Percentiles rank a stretch among this genome's conserved stretches.
Evolutionary conservation across 116 monocot species (phyloP).

Genomic region (Phalaenopsis hybrid): DNA sequence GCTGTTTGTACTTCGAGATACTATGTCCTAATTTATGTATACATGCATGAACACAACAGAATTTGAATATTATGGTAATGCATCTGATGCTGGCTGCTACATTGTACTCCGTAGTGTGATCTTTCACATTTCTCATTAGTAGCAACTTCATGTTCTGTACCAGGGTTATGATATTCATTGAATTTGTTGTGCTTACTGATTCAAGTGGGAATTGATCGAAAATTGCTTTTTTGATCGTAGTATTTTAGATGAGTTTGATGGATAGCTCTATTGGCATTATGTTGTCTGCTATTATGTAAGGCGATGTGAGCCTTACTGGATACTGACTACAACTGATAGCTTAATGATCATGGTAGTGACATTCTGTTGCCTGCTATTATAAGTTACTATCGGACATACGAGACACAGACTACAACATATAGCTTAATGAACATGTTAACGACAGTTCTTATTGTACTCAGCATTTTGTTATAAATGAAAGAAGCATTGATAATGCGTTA

Average conservation of each 20-base stretch:
- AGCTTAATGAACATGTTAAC: not conserved
- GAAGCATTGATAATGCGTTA: not conserved
- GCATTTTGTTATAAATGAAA: not conserved
- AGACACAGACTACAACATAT: not conserved
- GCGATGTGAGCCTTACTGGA: not conserved
- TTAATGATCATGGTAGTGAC: too few species aligned
- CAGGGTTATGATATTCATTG: constrained; percentile 3
- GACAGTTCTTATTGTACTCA: not conserved
- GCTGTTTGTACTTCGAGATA: not conserved
- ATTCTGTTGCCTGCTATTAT: too few species aligned
- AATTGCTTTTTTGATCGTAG: not conserved
- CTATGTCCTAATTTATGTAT: not conserved
- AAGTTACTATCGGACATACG: too few species aligned
- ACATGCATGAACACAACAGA: not conserved
- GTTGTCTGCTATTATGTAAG: not conserved
- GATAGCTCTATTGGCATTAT: not conserved
- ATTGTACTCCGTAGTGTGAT: not conserved
- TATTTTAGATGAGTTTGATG: not conserved
- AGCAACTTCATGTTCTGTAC: not conserved
- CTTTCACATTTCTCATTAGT: not conserved
- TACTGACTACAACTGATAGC: too few species aligned
- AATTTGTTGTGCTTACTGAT: not conserved
- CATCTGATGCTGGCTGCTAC: not conserved
- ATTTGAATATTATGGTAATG: not conserved
- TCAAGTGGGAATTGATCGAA: not conserved